These are phyloP conservation scores for Bipolaris victoriae DNA, from an alignment of 2,329 filamentous ascomycete genomes.

Conservation along the genomic window DNA sequence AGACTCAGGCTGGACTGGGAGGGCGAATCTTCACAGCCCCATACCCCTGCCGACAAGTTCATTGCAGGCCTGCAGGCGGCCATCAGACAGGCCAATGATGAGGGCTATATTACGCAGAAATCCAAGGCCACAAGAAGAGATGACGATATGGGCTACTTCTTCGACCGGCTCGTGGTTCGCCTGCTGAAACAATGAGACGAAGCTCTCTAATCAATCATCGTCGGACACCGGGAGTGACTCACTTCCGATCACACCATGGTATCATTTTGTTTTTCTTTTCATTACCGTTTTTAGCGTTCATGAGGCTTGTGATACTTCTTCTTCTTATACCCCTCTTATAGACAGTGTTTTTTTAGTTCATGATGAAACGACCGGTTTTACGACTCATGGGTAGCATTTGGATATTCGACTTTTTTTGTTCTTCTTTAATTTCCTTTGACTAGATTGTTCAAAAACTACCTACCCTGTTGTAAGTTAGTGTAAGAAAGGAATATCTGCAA, in stretches of 20 bases:
- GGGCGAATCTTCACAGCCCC: slow-evolving; percentile 25
- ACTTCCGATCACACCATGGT: background rate
- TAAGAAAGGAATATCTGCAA: background rate
- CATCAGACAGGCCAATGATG: slow-evolving; percentile 21
- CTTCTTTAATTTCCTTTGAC: background rate
- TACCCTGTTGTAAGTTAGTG: slow-evolving; percentile 1
- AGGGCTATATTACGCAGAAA: slow-evolving; percentile 33
- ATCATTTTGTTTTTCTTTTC: background rate
- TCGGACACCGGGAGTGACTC: background rate
- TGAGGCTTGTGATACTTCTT: slow-evolving; percentile 11
- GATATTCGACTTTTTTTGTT: background rate
- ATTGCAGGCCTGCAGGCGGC: slow-evolving; percentile 39
- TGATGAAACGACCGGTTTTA: slow-evolving; percentile 1
- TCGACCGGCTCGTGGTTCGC: slow-evolving; percentile 46
- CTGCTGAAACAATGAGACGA: slow-evolving; percentile 26
- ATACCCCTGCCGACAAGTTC: slow-evolving; percentile 33
- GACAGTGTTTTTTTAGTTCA: background rate
- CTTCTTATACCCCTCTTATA: background rate
- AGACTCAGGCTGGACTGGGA: slow-evolving; percentile 38
- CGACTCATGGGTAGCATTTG: background rate
- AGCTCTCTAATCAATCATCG: background rate
- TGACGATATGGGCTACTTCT: slow-evolving; percentile 47
- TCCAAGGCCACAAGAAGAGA: slow-evolving; percentile 24
- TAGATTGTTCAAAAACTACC: background rate
- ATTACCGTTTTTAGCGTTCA: background rate